Evolutionary conservation across 2,329 filamentous ascomycete species (phyloP), one percentile per base, ranked within the genome.

Genomic region (Fusarium armeniacum): DNA sequence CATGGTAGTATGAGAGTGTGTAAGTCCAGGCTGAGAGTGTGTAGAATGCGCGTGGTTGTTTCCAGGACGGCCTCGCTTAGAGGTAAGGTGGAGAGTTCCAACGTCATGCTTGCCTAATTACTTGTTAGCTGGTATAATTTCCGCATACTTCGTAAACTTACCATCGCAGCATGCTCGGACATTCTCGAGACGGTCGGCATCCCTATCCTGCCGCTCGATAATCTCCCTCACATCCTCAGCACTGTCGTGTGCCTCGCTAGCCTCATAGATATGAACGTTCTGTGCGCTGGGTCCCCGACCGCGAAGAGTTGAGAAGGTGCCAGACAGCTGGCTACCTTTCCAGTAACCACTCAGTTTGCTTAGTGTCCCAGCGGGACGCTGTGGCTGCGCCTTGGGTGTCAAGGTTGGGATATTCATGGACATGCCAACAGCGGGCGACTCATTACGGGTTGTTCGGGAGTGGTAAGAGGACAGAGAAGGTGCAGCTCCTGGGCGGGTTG

Each of bases 81-180:
- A 76, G 49, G 81, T 79, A 62, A 81, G 82, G 61, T 85, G 82
- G 52, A 91, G 78, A 57, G 84, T 88, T 57, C 88, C 86, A 50
- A 93, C 91, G 77, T 93, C 91, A 75, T 93, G 91, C 82, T 92
- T 93, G 72, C 91, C 90, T 92, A 51, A 12, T 3, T 26, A 15
- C 45, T 33, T 26, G 10, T 65, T 47, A 41, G 52, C 69, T 71
- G 79, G 74, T 73, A 6, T 56, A 30, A 5, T 50, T 26, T 26
- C 6, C 30, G 12, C 8, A 2, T 35, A 43, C 32, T 1, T 18
- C 6, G 13, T 33, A 11, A 26, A 54, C 91, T 87, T 86, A 95
- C 94, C 96, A 87, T 98, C 96, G 81, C 96, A 99, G 83, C 96
- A 99, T 63, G 95, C 94, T 77, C 96, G 87, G 70, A 99, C 96